Percentiles rank a stretch among this genome's conserved stretches.
These are phyloP conservation scores for Iberis pinnata DNA, from an alignment of 345 rosid species.

Conservation along the genomic window DNA sequence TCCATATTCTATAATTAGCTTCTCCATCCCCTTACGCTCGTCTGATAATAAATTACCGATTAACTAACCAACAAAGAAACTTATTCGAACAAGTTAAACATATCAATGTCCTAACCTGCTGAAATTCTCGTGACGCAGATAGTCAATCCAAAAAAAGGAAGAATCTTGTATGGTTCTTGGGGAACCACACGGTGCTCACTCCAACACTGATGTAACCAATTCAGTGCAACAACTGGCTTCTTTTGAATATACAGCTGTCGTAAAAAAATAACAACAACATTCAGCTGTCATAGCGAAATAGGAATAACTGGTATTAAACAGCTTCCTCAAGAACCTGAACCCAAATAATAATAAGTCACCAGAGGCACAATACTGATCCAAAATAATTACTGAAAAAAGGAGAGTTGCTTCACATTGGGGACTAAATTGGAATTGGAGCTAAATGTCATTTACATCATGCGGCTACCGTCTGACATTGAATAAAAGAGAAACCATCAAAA, in stretches of 20 bases:
- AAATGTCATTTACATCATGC: conserved; percentile 7
- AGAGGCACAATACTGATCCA: conserved; percentile 5
- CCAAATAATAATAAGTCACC: conserved; percentile 4
- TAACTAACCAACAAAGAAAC: conserved; percentile 24
- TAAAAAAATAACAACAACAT: conserved; percentile 9
- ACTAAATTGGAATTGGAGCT: conserved; percentile 4
- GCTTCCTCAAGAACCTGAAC: conserved; percentile 22
- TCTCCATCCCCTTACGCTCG: conserved; percentile 70
- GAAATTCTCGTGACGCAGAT: conserved; percentile 72
- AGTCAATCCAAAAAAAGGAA: conserved; percentile 78
- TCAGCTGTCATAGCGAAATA: conserved; percentile 2
- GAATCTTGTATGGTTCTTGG: conserved; percentile 77
- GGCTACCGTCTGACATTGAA: conserved; percentile 5
- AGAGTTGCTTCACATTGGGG: conserved; percentile 3
- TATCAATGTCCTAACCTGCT: conserved; percentile 45
- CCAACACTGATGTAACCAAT: conserved; percentile 87
- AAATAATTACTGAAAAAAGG: conserved; percentile 4
- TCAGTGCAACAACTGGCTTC: conserved; percentile 70
- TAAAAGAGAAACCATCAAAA: no score
- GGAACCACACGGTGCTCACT: conserved; percentile 93
- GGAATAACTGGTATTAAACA: conserved; percentile 18
- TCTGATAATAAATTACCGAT: conserved; percentile 41
- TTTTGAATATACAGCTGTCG: conserved; percentile 62
- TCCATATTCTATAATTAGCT: conserved; percentile 54
- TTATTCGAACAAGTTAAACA: conserved; percentile 11